phyloP scores from a whole-genome alignment of 73 alveolate species.

The Durusdinium trenchii region DNA sequence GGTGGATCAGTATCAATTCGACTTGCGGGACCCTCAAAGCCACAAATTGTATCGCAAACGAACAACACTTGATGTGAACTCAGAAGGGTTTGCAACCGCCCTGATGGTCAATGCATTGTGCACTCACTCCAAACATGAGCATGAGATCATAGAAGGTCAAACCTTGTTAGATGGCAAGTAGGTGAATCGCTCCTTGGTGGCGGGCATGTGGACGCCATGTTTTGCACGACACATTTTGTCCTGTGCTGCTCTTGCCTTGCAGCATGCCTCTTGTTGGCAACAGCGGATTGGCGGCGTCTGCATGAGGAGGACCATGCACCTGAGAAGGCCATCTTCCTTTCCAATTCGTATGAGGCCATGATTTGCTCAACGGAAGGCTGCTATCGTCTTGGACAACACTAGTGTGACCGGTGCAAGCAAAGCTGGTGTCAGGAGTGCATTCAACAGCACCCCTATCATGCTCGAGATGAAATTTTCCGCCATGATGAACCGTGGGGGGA shows the following conservation, averaged over 20 bases:
- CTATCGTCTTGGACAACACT: background rate
- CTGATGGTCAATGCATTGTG: background rate
- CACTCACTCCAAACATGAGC: background rate
- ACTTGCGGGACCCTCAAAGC: background rate
- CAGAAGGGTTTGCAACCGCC: background rate
- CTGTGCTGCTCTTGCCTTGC: background rate
- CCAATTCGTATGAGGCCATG: too few species aligned
- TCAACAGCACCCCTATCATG: background rate
- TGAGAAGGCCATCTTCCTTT: background rate
- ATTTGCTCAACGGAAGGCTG: background rate
- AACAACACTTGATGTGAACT: background rate
- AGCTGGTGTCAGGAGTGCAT: background rate
- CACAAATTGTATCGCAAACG: background rate
- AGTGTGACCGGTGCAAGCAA: background rate
- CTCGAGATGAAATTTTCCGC: background rate
- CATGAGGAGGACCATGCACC: background rate
- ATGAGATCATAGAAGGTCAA: background rate
- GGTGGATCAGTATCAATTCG: slow-evolving; percentile 4
- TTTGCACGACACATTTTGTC: background rate
- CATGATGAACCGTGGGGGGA: background rate
- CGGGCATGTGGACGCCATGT: background rate
- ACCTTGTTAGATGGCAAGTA: background rate
- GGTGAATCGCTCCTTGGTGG: slow-evolving; percentile 10
- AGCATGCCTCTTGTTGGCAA: background rate
- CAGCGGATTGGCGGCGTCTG: background rate